Conservation (phyloP, 2,329 filamentous ascomycete genomes). For the Fusarium fracticaudum region DNA sequence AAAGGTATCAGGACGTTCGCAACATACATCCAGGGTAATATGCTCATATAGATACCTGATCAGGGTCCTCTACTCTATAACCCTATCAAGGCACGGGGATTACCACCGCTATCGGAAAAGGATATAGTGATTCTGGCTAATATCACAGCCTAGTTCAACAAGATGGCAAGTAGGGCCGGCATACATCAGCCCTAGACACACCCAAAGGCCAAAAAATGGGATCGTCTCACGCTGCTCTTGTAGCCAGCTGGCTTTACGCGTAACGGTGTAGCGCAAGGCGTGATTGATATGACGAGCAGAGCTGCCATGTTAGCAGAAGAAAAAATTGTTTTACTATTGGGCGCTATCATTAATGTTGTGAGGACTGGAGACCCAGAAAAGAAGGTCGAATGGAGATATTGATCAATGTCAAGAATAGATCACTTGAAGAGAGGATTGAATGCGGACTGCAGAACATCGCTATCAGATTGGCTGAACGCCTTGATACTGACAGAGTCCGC, state of each 20-base stretch:
- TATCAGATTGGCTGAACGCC: too few species aligned
- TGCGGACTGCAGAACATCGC: too few species aligned
- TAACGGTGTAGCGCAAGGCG: background rate
- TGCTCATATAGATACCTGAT: background rate
- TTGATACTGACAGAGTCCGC: background rate
- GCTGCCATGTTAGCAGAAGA: background rate
- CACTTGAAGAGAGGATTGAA: too few species aligned
- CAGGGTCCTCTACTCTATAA: too few species aligned
- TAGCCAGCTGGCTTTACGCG: background rate
- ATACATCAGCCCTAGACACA: background rate
- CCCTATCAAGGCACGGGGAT: too few species aligned
- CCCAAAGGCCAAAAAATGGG: background rate
- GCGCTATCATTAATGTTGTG: background rate
- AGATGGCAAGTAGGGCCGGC: background rate
- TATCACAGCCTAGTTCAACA: background rate
- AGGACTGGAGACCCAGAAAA: too few species aligned
- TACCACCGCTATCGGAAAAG: too few species aligned
- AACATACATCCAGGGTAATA: background rate
- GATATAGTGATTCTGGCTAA: too few species aligned
- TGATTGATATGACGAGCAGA: background rate
- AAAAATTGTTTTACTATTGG: background rate
- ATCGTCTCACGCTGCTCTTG: fast-evolving
- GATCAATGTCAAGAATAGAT: background rate
- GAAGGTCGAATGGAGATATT: background rate
- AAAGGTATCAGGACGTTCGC: background rate